Percentiles rank a stretch among this genome's conserved stretches.
Conservation (phyloP, 306 rosid species). For the Delonix regia region DNA sequence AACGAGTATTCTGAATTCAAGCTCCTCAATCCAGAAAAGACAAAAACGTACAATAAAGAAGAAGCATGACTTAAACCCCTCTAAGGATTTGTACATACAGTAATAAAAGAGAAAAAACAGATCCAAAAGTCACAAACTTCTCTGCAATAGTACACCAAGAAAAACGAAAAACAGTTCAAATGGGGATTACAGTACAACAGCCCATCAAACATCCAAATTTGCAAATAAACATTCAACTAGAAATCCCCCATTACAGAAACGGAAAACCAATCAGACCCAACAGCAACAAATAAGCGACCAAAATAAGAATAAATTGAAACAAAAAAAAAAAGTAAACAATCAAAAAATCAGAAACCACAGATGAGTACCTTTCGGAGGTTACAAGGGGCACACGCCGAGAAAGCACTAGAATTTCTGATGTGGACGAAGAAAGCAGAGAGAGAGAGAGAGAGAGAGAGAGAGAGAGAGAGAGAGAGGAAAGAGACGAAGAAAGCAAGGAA, state of each 20-base stretch:
- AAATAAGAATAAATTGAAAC: too few species aligned
- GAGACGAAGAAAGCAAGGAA: constrained; percentile 34
- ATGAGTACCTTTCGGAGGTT: constrained; percentile 42
- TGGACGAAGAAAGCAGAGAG: constrained; percentile 1
- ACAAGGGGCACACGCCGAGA: constrained; percentile 42
- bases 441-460: background rate
- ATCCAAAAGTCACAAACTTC: constrained; percentile 32
- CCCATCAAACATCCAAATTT: constrained; percentile 20
- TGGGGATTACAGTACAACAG: background rate
- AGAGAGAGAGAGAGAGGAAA: constrained; percentile 6
- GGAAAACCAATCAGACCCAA: constrained; percentile 2
- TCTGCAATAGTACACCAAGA: background rate
- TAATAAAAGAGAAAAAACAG: background rate
- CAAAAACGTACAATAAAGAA: background rate
- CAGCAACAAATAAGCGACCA: background rate
- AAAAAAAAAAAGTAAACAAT: background rate
- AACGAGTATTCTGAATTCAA: constrained; percentile 16
- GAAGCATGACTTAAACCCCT: background rate
- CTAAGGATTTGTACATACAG: background rate
- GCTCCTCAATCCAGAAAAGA: constrained; percentile 1
- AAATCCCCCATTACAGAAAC: constrained; percentile 22
- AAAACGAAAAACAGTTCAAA: background rate
- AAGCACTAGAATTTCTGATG: background rate
- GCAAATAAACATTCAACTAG: background rate
- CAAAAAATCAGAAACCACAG: background rate